Base-by-base conservation (phyloP, 2,329 filamentous ascomycete genomes). In the Penicillium sp. region DNA sequence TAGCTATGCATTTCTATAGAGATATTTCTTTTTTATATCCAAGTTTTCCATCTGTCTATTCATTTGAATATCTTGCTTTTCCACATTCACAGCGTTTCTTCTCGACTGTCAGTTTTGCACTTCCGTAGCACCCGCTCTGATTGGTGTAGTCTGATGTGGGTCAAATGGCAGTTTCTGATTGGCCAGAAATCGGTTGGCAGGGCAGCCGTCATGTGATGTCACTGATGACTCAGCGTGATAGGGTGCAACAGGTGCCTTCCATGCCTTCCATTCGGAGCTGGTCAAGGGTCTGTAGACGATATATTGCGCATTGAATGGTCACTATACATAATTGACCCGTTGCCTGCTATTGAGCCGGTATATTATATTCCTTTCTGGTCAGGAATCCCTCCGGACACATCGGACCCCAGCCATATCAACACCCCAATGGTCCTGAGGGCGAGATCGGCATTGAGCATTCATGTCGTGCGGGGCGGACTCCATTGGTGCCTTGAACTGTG, bases 171-270 rank as follows among this genome's bases (percentile, higher is more conserved):
- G 1, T 0, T 0, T 14, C 1, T 56, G 46, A 57, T 58, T 58
- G 55, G 56, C 8, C 14, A 6, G 6, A 6, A 3, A 0, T 0
- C 6, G 35, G 56, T 57, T 59, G 55, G 55, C 56, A 50, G 53
- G 56, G 28, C 55, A 57, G 57, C 56, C 31, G 31, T 54, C 53
- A 55, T 46, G 41, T 58, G 52, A 38, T 34, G 36, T 3, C 16
- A 32, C 40, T 31, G 41, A n/a, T 55, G 52, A 56, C 47, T 56
- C 48, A 56, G 44, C 42, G 9, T n/a, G 9, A 16, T 11, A 18
- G 31, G 31, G 31, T 16, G 31, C 16, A 5, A 16, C 24, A 34
- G 31, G 16, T 9, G 31, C 14, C 31, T 20, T 18, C n/a, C n/a
- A n/a, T n/a, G n/a, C n/a, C n/a, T n/a, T n/a, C n/a, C 31, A 20